These are phyloP conservation scores for Panaeolus cyanescens DNA, from an alignment of 768 basidiomycete genomes.

Conservation along the genomic window DNA sequence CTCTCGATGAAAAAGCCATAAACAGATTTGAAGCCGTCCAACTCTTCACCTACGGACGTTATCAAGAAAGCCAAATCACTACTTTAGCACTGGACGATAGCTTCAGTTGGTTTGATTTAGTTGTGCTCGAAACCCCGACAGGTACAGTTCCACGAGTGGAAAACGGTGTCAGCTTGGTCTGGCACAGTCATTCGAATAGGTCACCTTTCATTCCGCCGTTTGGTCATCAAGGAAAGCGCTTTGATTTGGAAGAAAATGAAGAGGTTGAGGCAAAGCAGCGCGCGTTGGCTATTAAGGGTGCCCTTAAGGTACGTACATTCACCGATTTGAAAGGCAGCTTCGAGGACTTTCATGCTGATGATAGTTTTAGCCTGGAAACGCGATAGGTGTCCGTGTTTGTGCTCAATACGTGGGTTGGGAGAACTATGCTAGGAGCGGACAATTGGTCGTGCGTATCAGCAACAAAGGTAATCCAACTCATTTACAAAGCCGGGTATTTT, in stretches of 20 bases:
- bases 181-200: conserved; percentile 7
- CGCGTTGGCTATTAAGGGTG: not conserved
- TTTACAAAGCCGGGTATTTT: too few species aligned
- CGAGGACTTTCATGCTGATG: not conserved
- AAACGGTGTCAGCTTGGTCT: conserved; percentile 11
- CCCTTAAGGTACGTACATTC: not conserved
- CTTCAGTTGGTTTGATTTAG: conserved; percentile 12
- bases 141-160: conserved; percentile 1
- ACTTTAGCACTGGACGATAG: not conserved
- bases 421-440: conserved; percentile 1
- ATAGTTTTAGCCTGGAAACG: not conserved
- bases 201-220: not conserved
- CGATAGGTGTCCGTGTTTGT: conserved; percentile 6
- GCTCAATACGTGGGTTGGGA: conserved; percentile 1
- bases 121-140: conserved; percentile 6
- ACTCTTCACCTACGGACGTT: not conserved
- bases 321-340: not conserved
- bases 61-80: not conserved
- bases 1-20: not conserved
- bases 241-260: not conserved
- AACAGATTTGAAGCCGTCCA: not conserved
- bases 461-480: conserved; percentile 2
- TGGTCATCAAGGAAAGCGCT: not conserved
- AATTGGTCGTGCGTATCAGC: not conserved
- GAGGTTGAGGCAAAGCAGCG: not conserved